Evolutionary conservation across 208 protist species (phyloP), one percentile per base, ranked within the genome.

Genomic region (Crithidia thermophila): DNA sequence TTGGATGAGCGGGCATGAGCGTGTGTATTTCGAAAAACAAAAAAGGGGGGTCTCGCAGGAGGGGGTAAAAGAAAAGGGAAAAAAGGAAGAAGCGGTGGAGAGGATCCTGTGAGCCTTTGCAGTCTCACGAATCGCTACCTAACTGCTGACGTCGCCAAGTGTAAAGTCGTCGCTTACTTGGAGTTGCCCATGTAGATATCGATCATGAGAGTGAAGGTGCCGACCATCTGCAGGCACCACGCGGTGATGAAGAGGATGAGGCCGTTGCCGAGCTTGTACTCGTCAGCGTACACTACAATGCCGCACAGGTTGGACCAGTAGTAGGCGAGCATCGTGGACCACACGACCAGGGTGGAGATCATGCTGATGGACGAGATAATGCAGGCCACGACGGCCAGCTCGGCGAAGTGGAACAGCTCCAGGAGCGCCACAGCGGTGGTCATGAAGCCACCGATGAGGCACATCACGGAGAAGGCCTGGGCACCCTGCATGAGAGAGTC

Each of bases 401-500:
- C 80, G 51, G 80, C 80, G 46, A 73, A 81, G 69, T 80, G 71
- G 61, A 80, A 72, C 30, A 86, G 63, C 72, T 86, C 72, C 23
- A 86, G 76, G 21, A 86, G 43, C 16, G 66, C 70, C 2, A 75
- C 70, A 16, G n/a, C 23, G 49, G 65, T 67, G 46, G 72, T 81
- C 45, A 86, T 66, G 72, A 81, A 79, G 45, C 75, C 75, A 52
- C 80, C 80, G 33, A 86, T 86, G 62, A 86, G 69, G 69, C 67
- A 86, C 80, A 86, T 86, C 60, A 86, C 76, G 14, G 80, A 86
- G 70, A 86, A 86, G 47, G 80, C 75, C 70, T 86, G 80, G 14
- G 80, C 80, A 61, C 67, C 80, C 61, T 86, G 64, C 27, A 77
- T 77, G 37, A 86, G 70, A 13, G 75, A 82, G 59, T 82, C 59